Base-by-base conservation (phyloP, 345 rosid genomes). In the Cochlearia excelsa region DNA sequence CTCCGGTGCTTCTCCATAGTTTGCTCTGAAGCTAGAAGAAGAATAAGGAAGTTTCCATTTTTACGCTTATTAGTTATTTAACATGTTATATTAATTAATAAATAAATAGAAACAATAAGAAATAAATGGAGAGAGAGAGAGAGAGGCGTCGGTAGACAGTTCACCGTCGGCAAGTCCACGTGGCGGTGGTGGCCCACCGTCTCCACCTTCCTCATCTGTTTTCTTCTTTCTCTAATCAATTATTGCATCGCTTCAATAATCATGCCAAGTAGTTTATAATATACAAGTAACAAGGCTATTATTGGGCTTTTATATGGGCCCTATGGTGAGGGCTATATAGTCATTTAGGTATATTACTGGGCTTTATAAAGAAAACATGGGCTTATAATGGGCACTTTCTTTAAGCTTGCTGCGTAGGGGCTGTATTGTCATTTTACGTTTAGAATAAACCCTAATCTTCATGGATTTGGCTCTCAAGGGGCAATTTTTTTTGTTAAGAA, bases 161-260 rank as follows among this genome's bases (percentile, higher is more conserved):
- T 61, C 63, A 55, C 74, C 74, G 68, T 41, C 74, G 74, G 74
- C 31, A 63, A 69, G 10, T 54, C 57, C 63, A 69, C 51, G 57
- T 67, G 48, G 52, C 16, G 23, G 35, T 39, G 69, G 44, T 53
- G 66, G 67, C 62, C 73, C 63, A 61, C 67, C 49, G 35, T 58
- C 59, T 42, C 27, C 46, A 3, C 49, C 50, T 37, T 16, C 38
- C 26, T 52, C 29, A 27, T 64, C 39, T 11, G 51, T 33, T 5
- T 3, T 33, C 3, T 33, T 33, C 35, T 33, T 33, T 33, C 35
- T 16, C 23, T 16, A 16, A 33, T 5, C 3, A 33, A 33, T 33
- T 33, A 33, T 3, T 33, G 35, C 35, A 1, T 33, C 35, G 35
- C 35, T 33, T 33, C 35, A 33, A 33, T 33, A 33, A 33, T 2